phyloP scores from a whole-genome alignment of 169 alveolate genomes.

The Cytauxzoon felis region DNA sequence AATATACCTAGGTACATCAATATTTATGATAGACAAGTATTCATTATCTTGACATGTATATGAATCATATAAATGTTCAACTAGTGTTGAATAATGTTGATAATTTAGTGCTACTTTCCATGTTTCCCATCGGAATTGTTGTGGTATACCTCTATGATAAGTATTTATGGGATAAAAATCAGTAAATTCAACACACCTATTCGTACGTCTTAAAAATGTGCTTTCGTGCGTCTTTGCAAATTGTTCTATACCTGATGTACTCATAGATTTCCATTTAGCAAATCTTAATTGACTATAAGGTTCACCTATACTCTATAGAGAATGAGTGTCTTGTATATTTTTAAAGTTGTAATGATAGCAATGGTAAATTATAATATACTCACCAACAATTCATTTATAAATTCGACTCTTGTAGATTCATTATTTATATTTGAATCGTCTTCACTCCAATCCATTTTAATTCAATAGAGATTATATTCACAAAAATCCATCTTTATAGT shows the following conservation, averaged over 20 bases:
- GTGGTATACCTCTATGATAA: constrained; percentile 71
- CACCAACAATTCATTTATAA: constrained; percentile 47
- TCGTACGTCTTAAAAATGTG: constrained; percentile 57
- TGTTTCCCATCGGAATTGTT: constrained; percentile 68
- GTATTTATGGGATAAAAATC: background rate
- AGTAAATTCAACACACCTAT: constrained; percentile 24
- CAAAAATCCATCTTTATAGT: too few species aligned
- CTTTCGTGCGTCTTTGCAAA: constrained; percentile 58
- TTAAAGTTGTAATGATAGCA: background rate
- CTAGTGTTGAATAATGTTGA: constrained; percentile 8
- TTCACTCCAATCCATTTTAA: constrained; percentile 35
- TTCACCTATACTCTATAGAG: constrained; percentile 56
- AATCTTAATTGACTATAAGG: constrained; percentile 38
- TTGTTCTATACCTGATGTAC: constrained; percentile 33
- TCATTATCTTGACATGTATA: constrained; percentile 26
- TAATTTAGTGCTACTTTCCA: constrained; percentile 66
- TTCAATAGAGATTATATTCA: too few species aligned
- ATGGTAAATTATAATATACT: background rate
- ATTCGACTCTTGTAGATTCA: constrained; percentile 33
- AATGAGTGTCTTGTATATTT: background rate
- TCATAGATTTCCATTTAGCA: constrained; percentile 62
- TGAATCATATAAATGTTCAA: constrained; percentile 19
- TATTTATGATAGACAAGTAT: constrained; percentile 45
- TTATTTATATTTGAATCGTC: background rate
- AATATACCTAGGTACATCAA: constrained; percentile 60